Evolutionary conservation across 257 asterid genomes (phyloP), one percentile per base, ranked within the genome.

Genomic region (Knoxia roxburghii): DNA sequence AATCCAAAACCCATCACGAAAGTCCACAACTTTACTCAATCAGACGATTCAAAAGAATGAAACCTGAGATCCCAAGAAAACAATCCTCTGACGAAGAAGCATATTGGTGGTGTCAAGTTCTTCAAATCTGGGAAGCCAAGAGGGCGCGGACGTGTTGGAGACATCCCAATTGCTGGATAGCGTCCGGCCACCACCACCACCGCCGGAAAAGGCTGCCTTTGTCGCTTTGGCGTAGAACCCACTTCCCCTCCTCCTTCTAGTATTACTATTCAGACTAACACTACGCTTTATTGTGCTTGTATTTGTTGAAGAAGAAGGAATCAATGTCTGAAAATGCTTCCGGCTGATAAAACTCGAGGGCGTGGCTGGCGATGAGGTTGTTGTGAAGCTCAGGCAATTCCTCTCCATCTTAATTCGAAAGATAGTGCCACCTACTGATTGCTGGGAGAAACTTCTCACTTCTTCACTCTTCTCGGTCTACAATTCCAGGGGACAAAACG

Each of bases 1-100:
- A 74, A 45, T 10, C 58, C 41, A 60, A 13, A 67, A 61, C 33
- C 65, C 73, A 24, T 0, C 24, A 33, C 20, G 15, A 76, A 76
- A 70, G 24, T 29, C 21, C 15, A 70, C 72, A 72, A 2, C 32
- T 61, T 65, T 45, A 69, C 52, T 33, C 50, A 30, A 46, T 4
- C 30, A 7, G 21, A 59, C 10, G 72, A 68, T 29, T n/a, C 0
- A 29, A 52, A 32, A 55, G 21, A 33, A 6, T 6, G 14, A 33
- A 70, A 93, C 96, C 95, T 88, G 93, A 60, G 83, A n/a, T 67
- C 96, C 97, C 85, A 94, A 74, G 82, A 88, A 94, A 83, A 94
- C 75, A 75, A 88, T 94, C 72, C 98, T 78, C 80, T 94, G 98
- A 69, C 95, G 90, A 76, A 90, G 99, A 77, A 94, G 99, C 99